Conservation (phyloP, 352 stramenopile species). For the Phytophthora pseudosyringae region DNA sequence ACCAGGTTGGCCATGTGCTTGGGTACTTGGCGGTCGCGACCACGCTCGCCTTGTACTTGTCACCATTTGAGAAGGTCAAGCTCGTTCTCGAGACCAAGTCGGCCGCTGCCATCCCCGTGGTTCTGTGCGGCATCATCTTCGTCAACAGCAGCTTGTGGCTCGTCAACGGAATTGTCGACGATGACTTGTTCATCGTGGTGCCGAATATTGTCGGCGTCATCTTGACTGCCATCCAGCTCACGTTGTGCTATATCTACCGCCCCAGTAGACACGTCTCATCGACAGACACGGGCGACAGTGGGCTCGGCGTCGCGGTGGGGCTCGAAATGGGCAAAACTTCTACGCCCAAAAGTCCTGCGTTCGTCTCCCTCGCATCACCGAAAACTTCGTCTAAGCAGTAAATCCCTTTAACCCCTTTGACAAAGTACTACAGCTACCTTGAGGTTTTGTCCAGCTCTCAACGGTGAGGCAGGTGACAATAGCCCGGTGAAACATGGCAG, state of each 20-base stretch:
- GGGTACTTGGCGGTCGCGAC: slow-evolving; percentile 30
- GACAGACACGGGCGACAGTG: slow-evolving; percentile 11
- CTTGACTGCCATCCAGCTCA: slow-evolving; percentile 47
- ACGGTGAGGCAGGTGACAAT: neutral
- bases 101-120: slow-evolving; percentile 51
- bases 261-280: slow-evolving; percentile 5
- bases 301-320: slow-evolving; percentile 6
- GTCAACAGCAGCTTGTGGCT: slow-evolving; percentile 65
- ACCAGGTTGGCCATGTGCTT: slow-evolving; percentile 22
- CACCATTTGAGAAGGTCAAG: slow-evolving; percentile 39
- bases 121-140: slow-evolving; percentile 51
- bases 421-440: no score
- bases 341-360: slow-evolving; percentile 1
- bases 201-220: slow-evolving; percentile 44
- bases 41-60: slow-evolving; percentile 37
- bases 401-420: neutral
- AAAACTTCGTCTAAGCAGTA: slow-evolving; percentile 2
- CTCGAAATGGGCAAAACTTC: slow-evolving; percentile 16
- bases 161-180: slow-evolving; percentile 49
- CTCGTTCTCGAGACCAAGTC: slow-evolving; percentile 36
- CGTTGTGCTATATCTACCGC: slow-evolving; percentile 55
- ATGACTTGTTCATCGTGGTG: slow-evolving; percentile 55
- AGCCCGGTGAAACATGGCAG: neutral
- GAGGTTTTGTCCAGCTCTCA: slow-evolving; percentile 7
- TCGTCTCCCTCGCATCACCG: slow-evolving; percentile 8